phyloP scores from a whole-genome alignment of 129 eudicot genomes.

The Glebionis coronaria region DNA sequence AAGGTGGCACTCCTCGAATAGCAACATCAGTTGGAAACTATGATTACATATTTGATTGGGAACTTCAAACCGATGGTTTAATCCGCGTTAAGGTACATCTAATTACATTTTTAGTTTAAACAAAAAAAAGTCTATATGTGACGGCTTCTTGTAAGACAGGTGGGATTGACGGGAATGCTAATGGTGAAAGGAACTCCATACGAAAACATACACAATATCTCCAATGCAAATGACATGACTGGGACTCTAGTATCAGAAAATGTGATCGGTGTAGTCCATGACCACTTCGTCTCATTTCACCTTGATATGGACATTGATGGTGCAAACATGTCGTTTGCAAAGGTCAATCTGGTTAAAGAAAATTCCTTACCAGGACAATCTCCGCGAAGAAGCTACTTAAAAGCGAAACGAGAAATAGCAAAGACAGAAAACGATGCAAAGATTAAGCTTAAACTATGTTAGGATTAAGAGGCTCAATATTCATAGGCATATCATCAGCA shows the following conservation, averaged over 20 bases:
- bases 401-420: slow-evolving; percentile 34
- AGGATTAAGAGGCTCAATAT: no score
- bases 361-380: slow-evolving; percentile 30
- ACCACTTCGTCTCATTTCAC: slow-evolving; percentile 45
- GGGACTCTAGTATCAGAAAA: slow-evolving; percentile 57
- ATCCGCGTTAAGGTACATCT: slow-evolving; percentile 44
- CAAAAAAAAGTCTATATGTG: background rate
- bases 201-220: slow-evolving; percentile 27
- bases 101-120: background rate
- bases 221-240: slow-evolving; percentile 27
- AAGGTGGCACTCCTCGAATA: slow-evolving; percentile 59
- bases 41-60: slow-evolving; percentile 60
- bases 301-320: slow-evolving; percentile 60
- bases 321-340: slow-evolving; percentile 40
- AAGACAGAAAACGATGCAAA: slow-evolving; percentile 49
- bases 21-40: slow-evolving; percentile 60
- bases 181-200: slow-evolving; percentile 52
- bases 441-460: slow-evolving; percentile 43
- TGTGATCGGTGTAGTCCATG: slow-evolving; percentile 52
- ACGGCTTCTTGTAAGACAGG: slow-evolving; percentile 21
- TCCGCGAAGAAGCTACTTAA: slow-evolving; percentile 52
- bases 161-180: slow-evolving; percentile 50
- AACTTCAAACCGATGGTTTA: slow-evolving; percentile 58
- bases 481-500: no score
- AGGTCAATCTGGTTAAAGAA: slow-evolving; percentile 46